Conservation (phyloP, 192 early-diverging fungal genomes). For the Polychytrium aggregatum region DNA sequence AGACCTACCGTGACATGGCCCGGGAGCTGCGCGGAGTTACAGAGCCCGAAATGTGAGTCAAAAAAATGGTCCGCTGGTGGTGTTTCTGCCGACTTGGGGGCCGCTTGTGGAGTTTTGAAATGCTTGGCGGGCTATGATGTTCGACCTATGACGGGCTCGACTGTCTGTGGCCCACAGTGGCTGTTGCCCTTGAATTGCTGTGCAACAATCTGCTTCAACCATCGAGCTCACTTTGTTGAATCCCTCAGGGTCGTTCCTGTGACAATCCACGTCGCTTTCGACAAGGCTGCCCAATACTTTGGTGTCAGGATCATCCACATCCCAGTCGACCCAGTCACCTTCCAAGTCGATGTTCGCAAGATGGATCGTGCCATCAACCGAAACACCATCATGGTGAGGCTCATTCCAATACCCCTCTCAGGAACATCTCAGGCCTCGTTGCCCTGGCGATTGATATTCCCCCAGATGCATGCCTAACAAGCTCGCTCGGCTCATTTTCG, state of each 20-base stretch:
- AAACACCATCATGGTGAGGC: slow-evolving; percentile 74
- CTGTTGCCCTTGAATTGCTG: too few relatives aligned
- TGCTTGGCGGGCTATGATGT: too few relatives aligned
- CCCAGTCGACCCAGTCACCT: slow-evolving; percentile 67
- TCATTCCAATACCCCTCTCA: too few relatives aligned
- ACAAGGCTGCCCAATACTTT: slow-evolving; percentile 91
- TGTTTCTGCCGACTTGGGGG: slow-evolving; percentile 1
- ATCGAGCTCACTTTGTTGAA: not conserved
- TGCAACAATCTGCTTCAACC: not conserved
- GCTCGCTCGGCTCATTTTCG: slow-evolving; percentile 1
- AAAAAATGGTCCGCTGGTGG: not conserved
- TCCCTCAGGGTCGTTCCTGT: slow-evolving; percentile 70
- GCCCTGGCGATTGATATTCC: too few relatives aligned
- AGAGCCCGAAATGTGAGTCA: slow-evolving; percentile 77
- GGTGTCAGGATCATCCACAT: slow-evolving; percentile 75
- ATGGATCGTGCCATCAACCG: slow-evolving; percentile 72
- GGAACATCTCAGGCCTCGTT: not conserved
- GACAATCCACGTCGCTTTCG: slow-evolving; percentile 92
- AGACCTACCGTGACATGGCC: slow-evolving; percentile 84
- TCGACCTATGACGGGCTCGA: too few relatives aligned
- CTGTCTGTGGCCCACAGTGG: too few relatives aligned
- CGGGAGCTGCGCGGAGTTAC: slow-evolving; percentile 64
- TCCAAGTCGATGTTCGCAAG: slow-evolving; percentile 63
- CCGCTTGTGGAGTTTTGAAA: too few relatives aligned
- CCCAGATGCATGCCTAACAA: too few relatives aligned